These are phyloP conservation scores for Cornus suecica DNA, from an alignment of 148 eudicot species.

Conservation along the genomic window DNA sequence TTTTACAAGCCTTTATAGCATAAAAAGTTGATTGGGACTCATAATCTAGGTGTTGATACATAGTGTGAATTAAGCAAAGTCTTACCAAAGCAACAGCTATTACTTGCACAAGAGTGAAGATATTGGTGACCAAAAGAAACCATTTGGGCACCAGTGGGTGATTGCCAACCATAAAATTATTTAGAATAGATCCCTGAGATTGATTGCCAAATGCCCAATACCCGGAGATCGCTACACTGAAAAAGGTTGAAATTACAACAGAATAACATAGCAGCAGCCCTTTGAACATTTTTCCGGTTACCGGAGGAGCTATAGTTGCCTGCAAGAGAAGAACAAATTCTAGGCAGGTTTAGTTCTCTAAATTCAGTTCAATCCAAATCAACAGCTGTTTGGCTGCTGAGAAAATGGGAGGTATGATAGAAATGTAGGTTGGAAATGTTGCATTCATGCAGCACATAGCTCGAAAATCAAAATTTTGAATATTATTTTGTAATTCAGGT, in stretches of 20 bases:
- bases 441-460: background rate
- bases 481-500: too few species aligned
- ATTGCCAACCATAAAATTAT: constrained; percentile 45
- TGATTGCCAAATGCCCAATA: constrained; percentile 84
- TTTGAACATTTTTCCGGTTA: constrained; percentile 82
- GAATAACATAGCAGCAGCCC: constrained; percentile 61
- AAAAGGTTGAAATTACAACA: constrained; percentile 51
- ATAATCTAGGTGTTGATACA: background rate
- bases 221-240: constrained; percentile 66
- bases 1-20: too few species aligned
- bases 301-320: constrained; percentile 78
- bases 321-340: constrained; percentile 6
- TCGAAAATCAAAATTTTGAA: too few species aligned
- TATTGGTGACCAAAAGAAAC: constrained; percentile 56
- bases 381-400: too few species aligned
- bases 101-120: constrained; percentile 57
- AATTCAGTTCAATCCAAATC: too few species aligned
- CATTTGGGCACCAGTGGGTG: constrained; percentile 51
- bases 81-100: constrained; percentile 54
- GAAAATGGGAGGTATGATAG: too few species aligned
- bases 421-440: background rate
- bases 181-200: constrained; percentile 40
- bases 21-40: background rate
- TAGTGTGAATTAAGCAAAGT: background rate
- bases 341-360: too few species aligned